Evolutionary conservation across 345 rosid genomes (phyloP), one percentile per base, ranked within the genome.

Genomic region (Turritis glabra): DNA sequence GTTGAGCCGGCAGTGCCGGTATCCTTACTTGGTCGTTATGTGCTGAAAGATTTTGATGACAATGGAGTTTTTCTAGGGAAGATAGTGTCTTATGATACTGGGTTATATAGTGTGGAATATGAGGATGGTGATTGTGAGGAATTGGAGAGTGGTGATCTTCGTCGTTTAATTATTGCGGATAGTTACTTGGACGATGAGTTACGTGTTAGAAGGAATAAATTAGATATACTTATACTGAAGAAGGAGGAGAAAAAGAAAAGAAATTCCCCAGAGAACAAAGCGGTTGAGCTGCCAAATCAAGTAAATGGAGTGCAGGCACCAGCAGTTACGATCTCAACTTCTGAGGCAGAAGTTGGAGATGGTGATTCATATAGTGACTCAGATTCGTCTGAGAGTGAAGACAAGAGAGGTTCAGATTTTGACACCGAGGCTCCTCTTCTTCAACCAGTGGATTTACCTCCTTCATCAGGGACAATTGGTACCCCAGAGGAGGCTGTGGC

Each of bases 41-140:
- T 88, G 73, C 62, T 92, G 67, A 92, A 90, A 50, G 91, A 90
- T 51, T 90, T 88, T 40, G 75, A 69, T 11, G 85, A 64, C 22
- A 51, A 51, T 35, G 87, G 83, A 55, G 71, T 63, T 57, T 92
- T 72, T 75, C 57, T 92, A 13, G 96, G 98, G 74, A 92, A 88
- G 82, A 64, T 92, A 56, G 88, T 86, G 77, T 74, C 43, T 18
- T 92, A 90, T 46, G 91, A 88, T 38, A 80, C 83, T 1, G 98
- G 98, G 30, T 74, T 92, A 79, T 92, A 92, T 62, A 82, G 92
- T 66, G 86, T 90, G 57, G 87, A 86, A 32, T 92, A 90, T 61
- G 98, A 92, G 77, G 95, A 92, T 61, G 95, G 98, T 19, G 91
- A 90, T 60, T 83, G 62, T 48, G 98, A 90, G 84, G 95, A 88